These are phyloP conservation scores for Penicillium hesseltinei DNA, from an alignment of 2,329 filamentous ascomycete genomes.

Conservation along the genomic window DNA sequence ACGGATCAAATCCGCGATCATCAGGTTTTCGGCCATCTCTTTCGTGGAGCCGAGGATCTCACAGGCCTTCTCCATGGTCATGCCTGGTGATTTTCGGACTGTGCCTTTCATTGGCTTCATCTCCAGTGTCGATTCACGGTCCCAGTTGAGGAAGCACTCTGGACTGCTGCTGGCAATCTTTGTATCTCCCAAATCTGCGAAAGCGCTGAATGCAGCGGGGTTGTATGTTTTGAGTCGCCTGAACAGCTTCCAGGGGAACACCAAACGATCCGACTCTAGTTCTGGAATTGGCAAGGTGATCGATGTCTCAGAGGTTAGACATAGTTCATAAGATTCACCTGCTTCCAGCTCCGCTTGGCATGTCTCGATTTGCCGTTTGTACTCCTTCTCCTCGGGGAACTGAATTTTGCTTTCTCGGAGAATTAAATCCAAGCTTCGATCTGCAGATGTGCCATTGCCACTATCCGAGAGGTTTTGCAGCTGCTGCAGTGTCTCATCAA, in stretches of 20 bases:
- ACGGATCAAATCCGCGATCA: constrained; percentile 96
- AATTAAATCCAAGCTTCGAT: constrained; percentile 33
- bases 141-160: constrained; percentile 79
- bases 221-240: constrained; percentile 67
- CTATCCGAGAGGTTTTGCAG: constrained; percentile 21
- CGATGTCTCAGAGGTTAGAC: constrained; percentile 72
- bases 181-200: constrained; percentile 65
- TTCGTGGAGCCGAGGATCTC: constrained; percentile 75
- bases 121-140: constrained; percentile 45
- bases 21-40: constrained; percentile 92
- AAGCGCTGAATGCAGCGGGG: constrained; percentile 82
- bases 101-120: constrained; percentile 97
- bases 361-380: constrained; percentile 63
- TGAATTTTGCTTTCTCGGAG: constrained; percentile 30
- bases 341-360: constrained; percentile 72
- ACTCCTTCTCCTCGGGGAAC: constrained; percentile 48
- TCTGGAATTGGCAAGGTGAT: constrained; percentile 48
- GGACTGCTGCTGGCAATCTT: constrained; percentile 82
- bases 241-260: constrained; percentile 68
- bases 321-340: constrained; percentile 83
- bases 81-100: constrained; percentile 70
- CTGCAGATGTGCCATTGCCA: constrained; percentile 10
- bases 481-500: constrained; percentile 29
- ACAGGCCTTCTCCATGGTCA: constrained; percentile 71
- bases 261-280: constrained; percentile 26